Evolutionary conservation across 2,329 filamentous ascomycete species (phyloP).

Genomic region (Phyllosticta capitalensis): DNA sequence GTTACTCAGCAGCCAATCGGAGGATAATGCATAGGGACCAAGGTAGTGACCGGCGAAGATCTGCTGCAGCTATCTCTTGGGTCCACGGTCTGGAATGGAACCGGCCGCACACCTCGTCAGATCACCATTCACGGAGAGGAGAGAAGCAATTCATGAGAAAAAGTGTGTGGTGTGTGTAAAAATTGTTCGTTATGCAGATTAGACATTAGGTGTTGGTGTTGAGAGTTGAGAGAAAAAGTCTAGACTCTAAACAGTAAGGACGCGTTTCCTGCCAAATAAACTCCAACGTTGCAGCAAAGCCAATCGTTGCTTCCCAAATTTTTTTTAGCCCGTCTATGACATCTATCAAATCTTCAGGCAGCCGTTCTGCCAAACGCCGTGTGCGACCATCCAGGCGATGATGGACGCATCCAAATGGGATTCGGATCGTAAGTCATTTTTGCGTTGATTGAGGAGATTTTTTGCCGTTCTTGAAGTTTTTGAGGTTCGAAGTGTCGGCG

Average conservation of each 20-base stretch:
- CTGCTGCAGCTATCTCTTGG: not conserved
- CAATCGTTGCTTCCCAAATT: not conserved
- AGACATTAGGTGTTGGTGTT: not conserved
- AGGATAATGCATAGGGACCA: not conserved
- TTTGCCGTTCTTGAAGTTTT: not conserved
- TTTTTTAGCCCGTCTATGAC: not conserved
- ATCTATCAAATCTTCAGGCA: not conserved
- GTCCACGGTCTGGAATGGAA: not conserved
- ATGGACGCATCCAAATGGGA: not conserved
- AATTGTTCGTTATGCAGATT: not conserved
- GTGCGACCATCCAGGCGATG: not conserved
- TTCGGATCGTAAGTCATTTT: not conserved
- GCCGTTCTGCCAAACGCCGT: not conserved
- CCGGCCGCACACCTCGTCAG: not conserved
- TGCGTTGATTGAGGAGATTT: not conserved
- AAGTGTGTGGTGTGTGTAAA: too few species aligned
- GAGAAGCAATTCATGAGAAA: too few species aligned
- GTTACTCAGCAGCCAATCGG: not conserved
- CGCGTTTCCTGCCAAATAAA: not conserved
- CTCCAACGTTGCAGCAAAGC: not conserved
- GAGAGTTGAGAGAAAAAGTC: not conserved
- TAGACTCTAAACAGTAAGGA: not conserved
- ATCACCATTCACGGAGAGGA: too few species aligned
- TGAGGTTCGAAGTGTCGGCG: not conserved
- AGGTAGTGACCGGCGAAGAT: not conserved